phyloP scores from a whole-genome alignment of 2,329 filamentous ascomycete species.

The Neonectria sp. region DNA sequence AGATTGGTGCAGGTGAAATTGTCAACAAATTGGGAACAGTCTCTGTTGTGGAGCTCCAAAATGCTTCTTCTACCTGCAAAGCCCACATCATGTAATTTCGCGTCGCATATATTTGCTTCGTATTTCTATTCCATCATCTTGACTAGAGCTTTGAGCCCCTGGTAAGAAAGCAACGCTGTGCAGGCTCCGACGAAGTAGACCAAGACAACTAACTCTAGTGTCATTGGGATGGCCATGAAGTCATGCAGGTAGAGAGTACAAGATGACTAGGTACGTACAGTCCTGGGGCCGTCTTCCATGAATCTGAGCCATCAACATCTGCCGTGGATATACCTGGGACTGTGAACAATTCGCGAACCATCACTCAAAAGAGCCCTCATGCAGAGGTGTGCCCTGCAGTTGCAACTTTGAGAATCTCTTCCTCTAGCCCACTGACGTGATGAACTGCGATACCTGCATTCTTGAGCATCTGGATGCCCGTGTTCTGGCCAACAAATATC shows the following conservation, averaged over 20 bases:
- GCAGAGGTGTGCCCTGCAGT: slow-evolving; percentile 79
- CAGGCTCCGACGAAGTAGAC: not conserved
- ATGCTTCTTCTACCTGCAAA: not conserved
- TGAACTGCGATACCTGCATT: slow-evolving; percentile 81
- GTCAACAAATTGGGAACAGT: not conserved
- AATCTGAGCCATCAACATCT: not conserved
- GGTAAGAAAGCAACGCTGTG: not conserved
- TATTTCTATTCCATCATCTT: not conserved
- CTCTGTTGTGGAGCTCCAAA: not conserved
- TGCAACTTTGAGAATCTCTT: slow-evolving; percentile 85
- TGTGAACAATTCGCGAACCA: not conserved
- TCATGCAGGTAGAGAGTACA: not conserved
- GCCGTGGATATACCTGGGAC: not conserved
- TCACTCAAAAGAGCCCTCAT: slow-evolving; percentile 16
- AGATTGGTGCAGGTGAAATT: not conserved
- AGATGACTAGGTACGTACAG: not conserved
- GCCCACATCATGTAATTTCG: not conserved
- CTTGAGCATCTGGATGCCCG: slow-evolving; percentile 79
- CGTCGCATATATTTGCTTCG: not conserved
- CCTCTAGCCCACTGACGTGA: slow-evolving; percentile 81
- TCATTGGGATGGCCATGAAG: not conserved
- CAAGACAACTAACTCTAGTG: not conserved
- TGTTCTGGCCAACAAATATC: slow-evolving; percentile 89
- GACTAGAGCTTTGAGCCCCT: not conserved
- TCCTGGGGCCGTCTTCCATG: not conserved